Percentiles rank a stretch among this genome's conserved stretches.
These are phyloP conservation scores for Fusarium nanum DNA, from an alignment of 2,329 filamentous ascomycete genomes.

Conservation along the genomic window DNA sequence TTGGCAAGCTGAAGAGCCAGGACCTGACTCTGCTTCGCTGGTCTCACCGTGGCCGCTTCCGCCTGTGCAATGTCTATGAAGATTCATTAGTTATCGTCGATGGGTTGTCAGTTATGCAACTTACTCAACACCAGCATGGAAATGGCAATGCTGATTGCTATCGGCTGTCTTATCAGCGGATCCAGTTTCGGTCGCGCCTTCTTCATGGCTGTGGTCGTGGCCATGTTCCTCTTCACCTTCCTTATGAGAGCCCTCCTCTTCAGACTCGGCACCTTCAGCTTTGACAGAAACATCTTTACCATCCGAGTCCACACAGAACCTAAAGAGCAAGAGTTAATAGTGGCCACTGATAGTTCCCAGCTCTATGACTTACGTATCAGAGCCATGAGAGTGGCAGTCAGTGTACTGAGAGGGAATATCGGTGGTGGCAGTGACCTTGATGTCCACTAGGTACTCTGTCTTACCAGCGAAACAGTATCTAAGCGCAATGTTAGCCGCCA, in stretches of 20 bases:
- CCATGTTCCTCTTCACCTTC: slow-evolving; percentile 32
- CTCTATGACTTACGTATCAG: slow-evolving; percentile 61
- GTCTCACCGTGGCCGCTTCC: slow-evolving; percentile 52
- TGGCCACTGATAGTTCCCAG: not conserved
- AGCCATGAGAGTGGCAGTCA: slow-evolving; percentile 71
- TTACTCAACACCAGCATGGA: slow-evolving; percentile 80
- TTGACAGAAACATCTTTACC: slow-evolving; percentile 71
- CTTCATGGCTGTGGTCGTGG: slow-evolving; percentile 28
- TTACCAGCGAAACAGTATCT: slow-evolving; percentile 60
- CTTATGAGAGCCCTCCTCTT: slow-evolving; percentile 34
- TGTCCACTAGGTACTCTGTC: slow-evolving; percentile 57
- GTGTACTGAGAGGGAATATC: slow-evolving; percentile 71
- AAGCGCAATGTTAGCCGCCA: slow-evolving; percentile 9
- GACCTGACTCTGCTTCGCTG: slow-evolving; percentile 34
- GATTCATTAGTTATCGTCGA: slow-evolving; percentile 5
- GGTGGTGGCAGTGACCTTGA: slow-evolving; percentile 64
- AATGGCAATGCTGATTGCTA: slow-evolving; percentile 70
- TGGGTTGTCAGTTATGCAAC: slow-evolving; percentile 41
- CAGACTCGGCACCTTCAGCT: slow-evolving; percentile 49
- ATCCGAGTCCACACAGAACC: slow-evolving; percentile 70
- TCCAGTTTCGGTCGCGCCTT: not conserved
- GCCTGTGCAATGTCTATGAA: slow-evolving; percentile 67
- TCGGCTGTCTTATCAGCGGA: slow-evolving; percentile 12
- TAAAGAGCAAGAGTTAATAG: slow-evolving; percentile 46
- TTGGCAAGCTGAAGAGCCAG: slow-evolving; percentile 58